Evolutionary conservation across 768 basidiomycete genomes (phyloP), one percentile per base, ranked within the genome.

Genomic region (Boletus reticulatus): DNA sequence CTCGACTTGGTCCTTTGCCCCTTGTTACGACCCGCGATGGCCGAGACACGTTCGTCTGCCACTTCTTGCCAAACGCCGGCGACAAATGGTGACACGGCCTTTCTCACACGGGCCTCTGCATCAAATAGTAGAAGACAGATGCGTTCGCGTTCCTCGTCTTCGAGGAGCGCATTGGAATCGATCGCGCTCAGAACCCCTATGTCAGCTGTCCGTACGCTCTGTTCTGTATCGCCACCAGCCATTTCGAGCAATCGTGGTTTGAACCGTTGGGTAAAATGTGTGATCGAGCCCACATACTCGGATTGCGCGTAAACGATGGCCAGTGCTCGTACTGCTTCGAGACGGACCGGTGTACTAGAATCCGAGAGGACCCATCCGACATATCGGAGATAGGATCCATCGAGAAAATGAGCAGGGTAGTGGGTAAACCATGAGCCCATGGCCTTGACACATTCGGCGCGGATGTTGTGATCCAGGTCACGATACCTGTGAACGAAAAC

Each of bases 401-500:
- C 89, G 43, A 97, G 82, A 73, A 94, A 98, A 64, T 92, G 84
- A 4, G 87, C 83, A 0, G 95, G 92, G 64, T 93, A 89, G 64
- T 85, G 87, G 58, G 85, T 87, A 72, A 98, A 92, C 92, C 94
- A 98, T 5, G 81, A 73, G 0, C 94, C 94, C 61, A 99, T 84
- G 10, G 95, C 84, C 22, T 82, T 85, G 49, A 96, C 85, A 65
- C 97, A 98, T 66, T 98, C 97, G 0, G 93, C 82, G 4, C 97
- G 92, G 63, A 99, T 98, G 52, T 82, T 82, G 1, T 87, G 83
- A 64, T 99, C 96, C 39, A 90, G 78, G 67, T 99, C 97, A 39
- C 96, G 92, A 70, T 95, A 98, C 17, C 97, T 89, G 71, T 98
- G 92, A 5, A 99, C 88, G 67, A 98, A 98, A 13, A 98, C 91